These are phyloP conservation scores for Alternaria novae-zelandiae DNA, from an alignment of 2,329 filamentous ascomycete genomes.

Conservation along the genomic window DNA sequence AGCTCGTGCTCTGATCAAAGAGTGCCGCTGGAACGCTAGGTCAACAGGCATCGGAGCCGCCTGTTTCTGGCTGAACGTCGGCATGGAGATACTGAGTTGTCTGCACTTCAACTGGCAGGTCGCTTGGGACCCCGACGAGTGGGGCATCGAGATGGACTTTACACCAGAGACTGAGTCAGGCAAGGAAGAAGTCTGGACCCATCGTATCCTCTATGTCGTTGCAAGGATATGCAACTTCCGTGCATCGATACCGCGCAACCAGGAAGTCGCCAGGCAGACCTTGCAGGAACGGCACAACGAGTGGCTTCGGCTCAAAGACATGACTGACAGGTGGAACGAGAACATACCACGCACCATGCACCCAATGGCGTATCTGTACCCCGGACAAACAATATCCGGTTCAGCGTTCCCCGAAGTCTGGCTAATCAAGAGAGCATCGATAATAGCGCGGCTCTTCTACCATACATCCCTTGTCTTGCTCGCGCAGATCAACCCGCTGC, in stretches of 20 bases:
- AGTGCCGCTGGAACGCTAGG: constrained; percentile 85
- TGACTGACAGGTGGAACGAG: constrained; percentile 83
- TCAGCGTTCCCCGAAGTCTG: constrained; percentile 88
- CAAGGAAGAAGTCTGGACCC: constrained; percentile 83
- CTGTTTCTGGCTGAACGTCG: constrained; percentile 94
- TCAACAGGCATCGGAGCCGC: constrained; percentile 81
- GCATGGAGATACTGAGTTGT: constrained; percentile 88
- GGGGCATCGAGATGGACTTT: constrained; percentile 84
- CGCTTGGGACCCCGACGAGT: constrained; percentile 88
- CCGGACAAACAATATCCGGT: constrained; percentile 69
- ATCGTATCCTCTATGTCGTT: constrained; percentile 86
- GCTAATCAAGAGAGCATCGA: constrained; percentile 81
- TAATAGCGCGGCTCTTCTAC: constrained; percentile 85
- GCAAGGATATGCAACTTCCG: constrained; percentile 88
- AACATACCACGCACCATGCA: constrained; percentile 85
- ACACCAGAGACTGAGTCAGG: constrained; percentile 62
- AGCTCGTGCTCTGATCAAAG: constrained; percentile 82
- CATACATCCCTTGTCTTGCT: constrained; percentile 85
- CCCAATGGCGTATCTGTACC: constrained; percentile 77
- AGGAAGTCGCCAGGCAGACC: constrained; percentile 65
- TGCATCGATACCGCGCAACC: constrained; percentile 68
- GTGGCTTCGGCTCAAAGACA: constrained; percentile 79
- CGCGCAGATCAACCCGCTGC: constrained; percentile 77
- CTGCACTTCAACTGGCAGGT: constrained; percentile 86
- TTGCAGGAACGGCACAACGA: constrained; percentile 71